A percentile compares a stretch with the other conserved stretches of the same genome.
Conservation (phyloP, 2,329 filamentous ascomycete genomes). For the Calonectria naviculata region DNA sequence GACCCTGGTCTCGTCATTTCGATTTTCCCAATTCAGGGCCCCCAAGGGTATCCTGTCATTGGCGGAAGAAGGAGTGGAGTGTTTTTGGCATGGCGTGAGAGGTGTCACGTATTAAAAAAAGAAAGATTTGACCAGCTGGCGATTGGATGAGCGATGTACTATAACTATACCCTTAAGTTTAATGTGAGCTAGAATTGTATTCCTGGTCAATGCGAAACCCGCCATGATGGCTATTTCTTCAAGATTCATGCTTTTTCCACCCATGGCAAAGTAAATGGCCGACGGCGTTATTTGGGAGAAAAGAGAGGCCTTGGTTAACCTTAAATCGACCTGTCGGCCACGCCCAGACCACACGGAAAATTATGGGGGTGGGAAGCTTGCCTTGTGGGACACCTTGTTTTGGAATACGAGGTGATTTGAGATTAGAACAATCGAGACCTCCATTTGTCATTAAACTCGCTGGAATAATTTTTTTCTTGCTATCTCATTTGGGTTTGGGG, state of each 20-base stretch:
- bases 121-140: not conserved
- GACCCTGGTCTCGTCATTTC: constrained; percentile 3
- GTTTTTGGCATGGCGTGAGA: constrained; percentile 11
- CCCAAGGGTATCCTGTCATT: constrained; percentile 13
- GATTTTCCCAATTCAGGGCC: not conserved
- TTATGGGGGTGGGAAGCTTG: not conserved
- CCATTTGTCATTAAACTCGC: not conserved
- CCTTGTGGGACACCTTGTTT: not conserved
- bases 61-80: constrained; percentile 9
- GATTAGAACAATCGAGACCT: constrained; percentile 5
- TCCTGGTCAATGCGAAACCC: not conserved
- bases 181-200: not conserved
- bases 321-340: not conserved
- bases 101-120: not conserved
- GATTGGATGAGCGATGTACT: not conserved
- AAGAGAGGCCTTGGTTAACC: not conserved
- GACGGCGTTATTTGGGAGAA: not conserved
- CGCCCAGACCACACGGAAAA: not conserved
- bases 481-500: not conserved
- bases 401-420: constrained; percentile 3
- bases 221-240: not conserved
- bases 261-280: not conserved
- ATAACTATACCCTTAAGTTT: not conserved
- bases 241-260: not conserved
- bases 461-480: too few relatives aligned